Base-by-base conservation (phyloP, 805 yeast genomes). In the Jamesozyma jinghongensis region DNA sequence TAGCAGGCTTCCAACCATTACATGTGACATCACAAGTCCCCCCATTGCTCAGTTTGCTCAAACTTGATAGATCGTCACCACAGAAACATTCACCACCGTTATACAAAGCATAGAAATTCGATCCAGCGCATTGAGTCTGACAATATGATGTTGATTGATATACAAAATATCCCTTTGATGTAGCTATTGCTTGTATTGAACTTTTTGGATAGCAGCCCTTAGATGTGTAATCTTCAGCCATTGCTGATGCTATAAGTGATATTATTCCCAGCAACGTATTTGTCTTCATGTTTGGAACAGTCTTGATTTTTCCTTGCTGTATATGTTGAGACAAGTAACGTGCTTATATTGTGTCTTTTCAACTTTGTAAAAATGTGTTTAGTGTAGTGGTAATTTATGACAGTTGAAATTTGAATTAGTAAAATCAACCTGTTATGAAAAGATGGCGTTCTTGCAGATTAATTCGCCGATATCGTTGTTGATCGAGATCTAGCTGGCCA, bases 111-210 rank as follows among this genome's bases (percentile, higher is more conserved):
- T 71, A 72, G 16, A 70, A 67, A 17, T 66, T 61, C 52, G 61
- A 65, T 7, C 71, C 71, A 42, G 62, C 46, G 61, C 95, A 81
- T 47, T 67, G 65, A 3, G 51, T 47, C 43, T 67, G 64, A 59
- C 92, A 81, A 52, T 74, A 65, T 5, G 72, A 66, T 11, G 77
- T 69, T 5, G 85, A 69, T 61, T 83, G 88, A 55, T 63, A 81
- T 1, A 59, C 62, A 56, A 72, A 74, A 3, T 68, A 51, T 29
- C 81, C 83, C 47, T 66, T 57, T 3, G 62, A 57, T 2, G 56
- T 40, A 19, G 63, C 48, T 1, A 49, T 43, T 3, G 53, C 25
- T 30, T 41, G 17, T 13, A 59, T 56, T 2, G 54, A 40, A 3
- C 51, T 34, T 3, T 63, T 40, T 59, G 57, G 47, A 43, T 61